Base-by-base conservation (phyloP, 352 stramenopile genomes). In the Chrysophaeum taylorii region DNA sequence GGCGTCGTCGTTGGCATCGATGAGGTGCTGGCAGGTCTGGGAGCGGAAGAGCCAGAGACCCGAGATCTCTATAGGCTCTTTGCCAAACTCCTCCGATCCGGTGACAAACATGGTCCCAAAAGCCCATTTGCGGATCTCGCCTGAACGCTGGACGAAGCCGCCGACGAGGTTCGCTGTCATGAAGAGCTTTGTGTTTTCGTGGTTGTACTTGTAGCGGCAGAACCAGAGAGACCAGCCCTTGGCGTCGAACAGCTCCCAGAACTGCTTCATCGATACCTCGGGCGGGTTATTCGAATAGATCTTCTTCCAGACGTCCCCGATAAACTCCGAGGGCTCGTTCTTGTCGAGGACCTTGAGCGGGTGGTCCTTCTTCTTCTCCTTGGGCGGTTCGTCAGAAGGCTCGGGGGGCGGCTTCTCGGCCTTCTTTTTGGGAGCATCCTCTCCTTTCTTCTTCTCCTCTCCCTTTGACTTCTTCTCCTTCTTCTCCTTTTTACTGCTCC, bases 131-230 rank as follows among this genome's bases (percentile, higher is more conserved):
- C 90, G 83, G 72, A 96, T 87, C 43, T 87, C 89, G 71, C 94
- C 90, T 67, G 82, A 89, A 60, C 90, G 84, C 81, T 96, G 90
- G 60, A 95, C 75, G 82, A 96, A 96, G 64, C 90, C 90, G 70
- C 83, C 81, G 61, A 94, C 83, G 64, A 92, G 84, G 79, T 96
- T 96, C 77, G 82, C 87, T 70, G 84, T 91, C 89, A 95, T 96
- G 83, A 96, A 96, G 63, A 89, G 79, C 74, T 88, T 88, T 69
- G 86, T 92, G 82, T 94, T 93, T 74, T 96, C 90, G 27, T 88
- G 83, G 78, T 94, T 93, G 79, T 95, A 95, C 74, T 95, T 94
- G 84, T 96, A 96, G 66, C 89, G 80, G 74, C 82, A 89, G 73
- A 92, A 86, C 87, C 87, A 96, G 61, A 96, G 71, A 43, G 83